Conservation (phyloP, 768 basidiomycete genomes). For the Lactifluus pinguis region DNA sequence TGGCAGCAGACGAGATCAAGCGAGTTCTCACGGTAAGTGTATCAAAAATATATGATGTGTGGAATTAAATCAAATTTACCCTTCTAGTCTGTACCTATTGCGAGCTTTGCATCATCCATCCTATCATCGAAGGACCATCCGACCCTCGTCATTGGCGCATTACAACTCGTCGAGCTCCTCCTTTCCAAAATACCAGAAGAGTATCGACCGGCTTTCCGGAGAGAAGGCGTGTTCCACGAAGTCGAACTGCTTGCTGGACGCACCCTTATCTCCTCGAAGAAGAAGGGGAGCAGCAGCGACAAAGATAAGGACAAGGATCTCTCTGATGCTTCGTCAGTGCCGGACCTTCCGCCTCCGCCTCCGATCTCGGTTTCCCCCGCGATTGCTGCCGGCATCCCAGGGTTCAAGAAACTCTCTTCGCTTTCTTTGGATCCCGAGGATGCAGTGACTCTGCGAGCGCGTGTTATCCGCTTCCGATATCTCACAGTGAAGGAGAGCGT, state of each 20-base stretch:
- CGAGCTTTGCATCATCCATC: constrained; percentile 91
- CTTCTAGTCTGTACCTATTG: constrained; percentile 80
- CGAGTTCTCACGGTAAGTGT: constrained; percentile 64
- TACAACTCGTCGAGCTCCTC: constrained; percentile 90
- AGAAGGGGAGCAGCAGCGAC: constrained; percentile 39
- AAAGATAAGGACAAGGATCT: constrained; percentile 37
- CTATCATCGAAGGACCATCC: constrained; percentile 89
- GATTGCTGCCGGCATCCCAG: constrained; percentile 39
- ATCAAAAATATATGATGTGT: background rate
- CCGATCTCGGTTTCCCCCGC: constrained; percentile 34
- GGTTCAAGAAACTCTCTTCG: constrained; percentile 62
- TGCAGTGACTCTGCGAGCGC: constrained; percentile 83
- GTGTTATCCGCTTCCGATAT: constrained; percentile 81
- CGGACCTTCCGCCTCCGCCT: constrained; percentile 29
- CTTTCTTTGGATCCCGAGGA: constrained; percentile 77
- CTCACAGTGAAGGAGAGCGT: constrained; percentile 47
- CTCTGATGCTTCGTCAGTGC: constrained; percentile 31
- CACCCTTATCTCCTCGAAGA: constrained; percentile 43
- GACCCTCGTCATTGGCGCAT: constrained; percentile 73
- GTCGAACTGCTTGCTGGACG: constrained; percentile 70
- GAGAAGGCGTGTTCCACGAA: constrained; percentile 96
- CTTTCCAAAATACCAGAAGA: constrained; percentile 73
- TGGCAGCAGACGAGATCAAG: constrained; percentile 67
- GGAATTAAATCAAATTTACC: constrained; percentile 6
- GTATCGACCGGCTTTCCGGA: constrained; percentile 82